Evolutionary conservation across 2,329 filamentous ascomycete genomes (phyloP).

Genomic region (Annulohypoxylon truncatum): DNA sequence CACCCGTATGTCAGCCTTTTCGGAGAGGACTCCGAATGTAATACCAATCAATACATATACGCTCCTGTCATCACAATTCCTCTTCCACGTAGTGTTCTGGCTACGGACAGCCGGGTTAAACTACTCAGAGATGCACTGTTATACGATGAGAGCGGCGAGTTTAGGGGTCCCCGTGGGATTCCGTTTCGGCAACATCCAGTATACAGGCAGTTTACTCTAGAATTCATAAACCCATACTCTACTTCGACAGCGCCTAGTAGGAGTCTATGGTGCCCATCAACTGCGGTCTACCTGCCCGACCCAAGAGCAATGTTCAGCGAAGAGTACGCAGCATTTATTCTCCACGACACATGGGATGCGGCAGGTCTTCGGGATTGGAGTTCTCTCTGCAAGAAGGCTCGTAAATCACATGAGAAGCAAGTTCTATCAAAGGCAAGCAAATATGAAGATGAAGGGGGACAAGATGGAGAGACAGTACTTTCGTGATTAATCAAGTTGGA

Average conservation of each 20-base stretch:
- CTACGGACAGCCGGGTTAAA: background rate
- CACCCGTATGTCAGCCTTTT: background rate
- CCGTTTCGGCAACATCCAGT: background rate
- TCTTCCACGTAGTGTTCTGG: background rate
- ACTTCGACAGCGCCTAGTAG: background rate
- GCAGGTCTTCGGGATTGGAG: conserved; percentile 9
- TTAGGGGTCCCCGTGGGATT: background rate
- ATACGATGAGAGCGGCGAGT: background rate
- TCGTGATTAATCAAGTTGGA: background rate
- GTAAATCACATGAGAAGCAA: background rate
- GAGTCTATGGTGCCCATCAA: conserved; percentile 12
- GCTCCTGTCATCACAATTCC: conserved; percentile 3
- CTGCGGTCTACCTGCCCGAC: background rate
- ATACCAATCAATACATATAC: background rate
- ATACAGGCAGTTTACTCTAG: conserved; percentile 4
- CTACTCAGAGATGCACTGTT: conserved; percentile 1
- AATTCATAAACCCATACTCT: background rate
- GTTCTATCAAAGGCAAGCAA: background rate
- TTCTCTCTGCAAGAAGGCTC: background rate
- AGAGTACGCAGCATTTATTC: background rate
- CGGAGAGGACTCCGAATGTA: background rate
- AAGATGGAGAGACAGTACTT: background rate
- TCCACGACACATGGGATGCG: background rate
- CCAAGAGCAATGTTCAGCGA: background rate
- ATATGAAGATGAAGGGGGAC: background rate